These are phyloP conservation scores for Kwoniella pini DNA, from an alignment of 768 basidiomycete genomes.

Conservation along the genomic window DNA sequence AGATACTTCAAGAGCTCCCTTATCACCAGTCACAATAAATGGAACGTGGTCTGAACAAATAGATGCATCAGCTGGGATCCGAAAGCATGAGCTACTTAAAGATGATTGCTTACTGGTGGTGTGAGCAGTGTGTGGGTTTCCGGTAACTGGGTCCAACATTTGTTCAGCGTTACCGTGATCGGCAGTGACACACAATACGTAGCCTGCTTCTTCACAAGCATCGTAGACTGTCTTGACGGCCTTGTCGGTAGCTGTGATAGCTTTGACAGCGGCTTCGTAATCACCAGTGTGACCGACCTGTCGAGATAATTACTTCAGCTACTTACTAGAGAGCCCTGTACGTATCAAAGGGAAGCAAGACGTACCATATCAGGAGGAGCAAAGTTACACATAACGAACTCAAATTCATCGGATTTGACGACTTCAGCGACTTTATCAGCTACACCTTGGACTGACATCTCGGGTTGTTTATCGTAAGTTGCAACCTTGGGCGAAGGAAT, in stretches of 20 bases:
- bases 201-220: slow-evolving; percentile 81
- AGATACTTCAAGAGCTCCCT: slow-evolving; percentile 61
- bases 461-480: slow-evolving; percentile 87
- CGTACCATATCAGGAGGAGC: slow-evolving; percentile 92
- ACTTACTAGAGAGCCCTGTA: background rate
- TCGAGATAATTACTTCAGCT: background rate
- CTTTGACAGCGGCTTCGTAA: slow-evolving; percentile 86
- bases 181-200: slow-evolving; percentile 81
- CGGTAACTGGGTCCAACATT: slow-evolving; percentile 81
- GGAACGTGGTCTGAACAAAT: slow-evolving; percentile 66
- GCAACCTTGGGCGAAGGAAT: slow-evolving; percentile 90
- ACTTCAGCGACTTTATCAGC: slow-evolving; percentile 91
- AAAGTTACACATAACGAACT: slow-evolving; percentile 98
- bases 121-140: slow-evolving; percentile 73
- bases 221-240: slow-evolving; percentile 85
- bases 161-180: slow-evolving; percentile 97
- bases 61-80: slow-evolving; percentile 61
- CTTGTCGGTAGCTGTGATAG: slow-evolving; percentile 81
- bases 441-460: slow-evolving; percentile 84
- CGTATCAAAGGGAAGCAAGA: background rate
- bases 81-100: slow-evolving; percentile 55
- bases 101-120: slow-evolving; percentile 43
- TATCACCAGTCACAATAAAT: slow-evolving; percentile 73
- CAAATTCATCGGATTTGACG: slow-evolving; percentile 67
- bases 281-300: slow-evolving; percentile 89